These are phyloP conservation scores for Aspergillus pseudoviridinutans DNA, from an alignment of 2,329 filamentous ascomycete genomes.

Conservation along the genomic window DNA sequence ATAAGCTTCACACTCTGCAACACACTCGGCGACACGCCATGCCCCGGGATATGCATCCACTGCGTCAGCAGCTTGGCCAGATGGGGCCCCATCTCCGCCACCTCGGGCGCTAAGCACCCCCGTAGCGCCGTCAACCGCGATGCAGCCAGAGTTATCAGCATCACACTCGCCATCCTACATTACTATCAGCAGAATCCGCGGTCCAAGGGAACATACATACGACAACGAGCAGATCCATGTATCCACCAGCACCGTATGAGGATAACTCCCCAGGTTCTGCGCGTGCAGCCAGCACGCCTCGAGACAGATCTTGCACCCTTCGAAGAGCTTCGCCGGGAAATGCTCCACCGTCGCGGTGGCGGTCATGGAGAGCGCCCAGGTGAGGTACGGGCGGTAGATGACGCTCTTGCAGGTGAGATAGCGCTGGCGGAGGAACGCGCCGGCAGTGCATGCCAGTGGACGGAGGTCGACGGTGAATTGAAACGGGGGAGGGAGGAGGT, in stretches of 20 bases:
- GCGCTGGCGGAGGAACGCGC: conserved; percentile 48
- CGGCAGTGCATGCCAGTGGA: conserved; percentile 38
- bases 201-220: conserved; percentile 23
- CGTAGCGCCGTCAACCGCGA: conserved; percentile 39
- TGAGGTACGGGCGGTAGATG: conserved; percentile 51
- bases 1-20: conserved; percentile 48
- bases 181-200: no score
- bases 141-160: conserved; percentile 48
- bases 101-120: conserved; percentile 37
- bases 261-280: conserved; percentile 45
- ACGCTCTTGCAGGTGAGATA: conserved; percentile 52
- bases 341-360: conserved; percentile 22
- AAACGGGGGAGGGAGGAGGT: conserved; percentile 26
- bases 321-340: conserved; percentile 33
- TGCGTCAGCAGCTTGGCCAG: conserved; percentile 37
- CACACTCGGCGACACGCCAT: conserved; percentile 44
- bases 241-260: conserved; percentile 51
- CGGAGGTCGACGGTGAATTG: conserved; percentile 32
- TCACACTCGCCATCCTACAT: conserved; percentile 47
- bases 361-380: conserved; percentile 45
- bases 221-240: conserved; percentile 55
- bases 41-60: conserved; percentile 43
- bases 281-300: conserved; percentile 50
- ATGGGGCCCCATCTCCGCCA: conserved; percentile 41
- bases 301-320: conserved; percentile 44